Conservation (phyloP, 2,329 filamentous ascomycete genomes). For the Cordyceps farinosa region DNA sequence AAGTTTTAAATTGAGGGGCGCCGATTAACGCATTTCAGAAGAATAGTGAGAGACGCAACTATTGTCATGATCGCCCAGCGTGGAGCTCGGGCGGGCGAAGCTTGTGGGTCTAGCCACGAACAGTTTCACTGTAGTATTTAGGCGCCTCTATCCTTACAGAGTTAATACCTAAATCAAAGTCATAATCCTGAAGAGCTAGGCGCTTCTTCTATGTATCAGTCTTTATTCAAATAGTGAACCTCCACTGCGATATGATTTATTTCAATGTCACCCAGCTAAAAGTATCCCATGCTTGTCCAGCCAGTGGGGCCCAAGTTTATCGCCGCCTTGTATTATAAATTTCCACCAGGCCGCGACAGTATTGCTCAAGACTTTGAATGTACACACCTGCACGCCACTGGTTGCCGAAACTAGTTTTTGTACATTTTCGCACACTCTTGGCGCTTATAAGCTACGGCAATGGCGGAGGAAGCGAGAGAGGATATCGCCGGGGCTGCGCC, state of each 20-base stretch:
- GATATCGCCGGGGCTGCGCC: conserved; percentile 22
- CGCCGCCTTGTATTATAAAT: conserved; percentile 11
- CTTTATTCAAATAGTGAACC: not conserved
- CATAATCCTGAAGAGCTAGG: not conserved
- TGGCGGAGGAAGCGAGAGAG: conserved; percentile 38
- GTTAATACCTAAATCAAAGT: too few species aligned
- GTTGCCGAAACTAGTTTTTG: not conserved
- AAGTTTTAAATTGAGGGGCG: too few species aligned
- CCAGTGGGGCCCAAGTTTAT: not conserved
- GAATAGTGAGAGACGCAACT: not conserved
- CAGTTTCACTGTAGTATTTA: not conserved
- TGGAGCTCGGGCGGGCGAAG: not conserved
- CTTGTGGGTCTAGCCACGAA: conserved; percentile 3
- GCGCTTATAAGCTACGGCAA: conserved; percentile 20
- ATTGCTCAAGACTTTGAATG: not conserved
- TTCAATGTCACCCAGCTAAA: not conserved
- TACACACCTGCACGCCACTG: not conserved
- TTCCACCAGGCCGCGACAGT: not conserved
- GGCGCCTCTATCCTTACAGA: not conserved
- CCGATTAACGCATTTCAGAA: not conserved
- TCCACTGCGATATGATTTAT: too few species aligned
- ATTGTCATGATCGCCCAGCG: not conserved
- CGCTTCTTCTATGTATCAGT: too few species aligned
- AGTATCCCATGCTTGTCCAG: not conserved
- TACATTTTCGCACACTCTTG: not conserved